Evolutionary conservation across 108 stramenopile genomes (phyloP), one percentile per base, ranked within the genome.

Genomic region (Fistulifera solaris): DNA sequence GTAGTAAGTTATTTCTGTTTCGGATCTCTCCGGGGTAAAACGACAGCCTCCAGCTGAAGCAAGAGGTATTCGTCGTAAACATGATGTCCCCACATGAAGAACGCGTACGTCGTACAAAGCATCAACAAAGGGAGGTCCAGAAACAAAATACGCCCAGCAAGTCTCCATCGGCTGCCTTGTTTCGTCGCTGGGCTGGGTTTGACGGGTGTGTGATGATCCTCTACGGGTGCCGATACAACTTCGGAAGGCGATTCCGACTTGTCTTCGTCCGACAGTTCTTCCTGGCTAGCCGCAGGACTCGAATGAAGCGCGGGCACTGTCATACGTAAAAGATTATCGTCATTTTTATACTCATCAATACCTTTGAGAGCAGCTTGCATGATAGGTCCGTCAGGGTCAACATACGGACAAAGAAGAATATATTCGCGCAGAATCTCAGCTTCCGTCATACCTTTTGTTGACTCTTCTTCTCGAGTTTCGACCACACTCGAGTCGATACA

Each of bases 1-100:
- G 56, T 75, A 81, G 47, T 81, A 77, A 15, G 73, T 77, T 1
- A 55, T 43, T 50, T 81, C 80, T 4, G 40, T 2, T 2, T 12
- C 48, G 27, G 1, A 7, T 1, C 58, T 48, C n/a, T 48, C 25
- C 13, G 24, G 38, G 15, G 46, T 38, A 16, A 38, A 48, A 18
- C 16, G 3, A 16, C n/a, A 18, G 47, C 58, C 1, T 48, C 26
- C 4, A 48, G 10, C 7, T 48, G 46, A 27, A 26, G 47, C 13
- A 49, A 3, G 11, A 48, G 21, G 24, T 59, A 59, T 1, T 48
- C 10, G 8, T 31, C n/a, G 31, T 48, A n/a, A 28, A 59, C 58
- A 48, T 48, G 58, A n/a, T 48, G 27, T 3, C 46, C 18, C 58
- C 58, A 59, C 38, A 54, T 13, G 38, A 51, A 23, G 15, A 23